These are phyloP conservation scores for Raffaelea arxii DNA, from an alignment of 2,329 filamentous ascomycete species.

Conservation along the genomic window DNA sequence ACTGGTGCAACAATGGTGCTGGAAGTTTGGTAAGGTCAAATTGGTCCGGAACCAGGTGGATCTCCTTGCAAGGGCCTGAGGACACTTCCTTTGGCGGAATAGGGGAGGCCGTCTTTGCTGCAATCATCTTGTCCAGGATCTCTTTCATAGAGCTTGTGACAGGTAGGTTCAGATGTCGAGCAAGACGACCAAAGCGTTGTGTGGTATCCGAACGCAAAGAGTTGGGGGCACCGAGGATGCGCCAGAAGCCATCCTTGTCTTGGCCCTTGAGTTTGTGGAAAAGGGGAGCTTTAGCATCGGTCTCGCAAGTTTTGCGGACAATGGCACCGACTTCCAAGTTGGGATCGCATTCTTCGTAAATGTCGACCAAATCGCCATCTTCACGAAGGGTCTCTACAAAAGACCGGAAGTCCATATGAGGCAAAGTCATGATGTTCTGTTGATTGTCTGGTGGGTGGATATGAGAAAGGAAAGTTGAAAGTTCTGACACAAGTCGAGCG, in stretches of 20 bases:
- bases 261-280: constrained; percentile 40
- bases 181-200: constrained; percentile 30
- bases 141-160: constrained; percentile 24
- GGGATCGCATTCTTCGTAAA: constrained; percentile 30
- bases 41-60: constrained; percentile 24
- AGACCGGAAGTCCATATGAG: constrained; percentile 28
- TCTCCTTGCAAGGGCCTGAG: constrained; percentile 33
- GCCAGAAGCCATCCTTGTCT: constrained; percentile 32
- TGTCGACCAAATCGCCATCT: constrained; percentile 35
- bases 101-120: constrained; percentile 21
- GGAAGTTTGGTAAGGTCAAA: constrained; percentile 33
- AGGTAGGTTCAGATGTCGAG: constrained; percentile 29
- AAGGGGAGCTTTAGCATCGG: constrained; percentile 34
- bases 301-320: constrained; percentile 33
- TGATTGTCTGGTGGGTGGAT: too few relatives aligned
- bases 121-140: constrained; percentile 31
- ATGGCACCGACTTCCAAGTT: constrained; percentile 37
- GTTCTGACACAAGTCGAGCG: too few relatives aligned
- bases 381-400: constrained; percentile 32
- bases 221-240: constrained; percentile 35
- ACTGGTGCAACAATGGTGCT: constrained; percentile 29
- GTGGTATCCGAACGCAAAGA: constrained; percentile 22
- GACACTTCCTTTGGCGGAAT: constrained; percentile 22
- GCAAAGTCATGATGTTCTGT: too few relatives aligned
- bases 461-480: too few relatives aligned